Evolutionary conservation across 129 eudicot genomes (phyloP).

Genomic region (Centella asiatica): DNA sequence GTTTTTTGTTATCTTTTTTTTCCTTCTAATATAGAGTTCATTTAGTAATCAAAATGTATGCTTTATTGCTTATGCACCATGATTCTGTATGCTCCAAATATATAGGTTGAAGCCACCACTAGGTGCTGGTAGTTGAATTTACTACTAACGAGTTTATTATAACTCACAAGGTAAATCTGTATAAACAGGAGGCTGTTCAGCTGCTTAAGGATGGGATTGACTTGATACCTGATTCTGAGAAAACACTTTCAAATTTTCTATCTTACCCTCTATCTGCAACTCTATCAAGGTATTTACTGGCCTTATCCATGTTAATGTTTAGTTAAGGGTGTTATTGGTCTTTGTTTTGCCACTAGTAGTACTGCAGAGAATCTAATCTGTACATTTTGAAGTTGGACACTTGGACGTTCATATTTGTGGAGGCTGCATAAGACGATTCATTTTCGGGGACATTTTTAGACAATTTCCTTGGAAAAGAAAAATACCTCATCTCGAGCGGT

Average conservation of each 20-base stretch:
- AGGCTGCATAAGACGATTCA: too few relatives aligned
- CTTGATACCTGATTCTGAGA: conserved; percentile 70
- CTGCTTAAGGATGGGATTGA: conserved; percentile 84
- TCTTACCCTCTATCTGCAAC: conserved; percentile 72
- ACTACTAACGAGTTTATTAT: not conserved
- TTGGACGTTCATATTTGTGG: too few relatives aligned
- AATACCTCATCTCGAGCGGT: too few relatives aligned
- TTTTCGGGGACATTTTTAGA: too few relatives aligned
- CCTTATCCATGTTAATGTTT: not conserved
- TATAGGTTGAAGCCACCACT: not conserved
- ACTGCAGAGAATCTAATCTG: not conserved
- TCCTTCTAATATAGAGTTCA: not conserved
- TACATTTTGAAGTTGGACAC: too few relatives aligned
- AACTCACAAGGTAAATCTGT: conserved; percentile 1
- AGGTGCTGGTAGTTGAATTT: not conserved
- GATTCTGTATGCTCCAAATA: not conserved
- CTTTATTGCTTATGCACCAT: not conserved
- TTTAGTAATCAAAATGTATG: not conserved
- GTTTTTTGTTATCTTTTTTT: not conserved
- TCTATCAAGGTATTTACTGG: conserved; percentile 56
- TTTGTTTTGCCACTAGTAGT: not conserved
- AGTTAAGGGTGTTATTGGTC: not conserved
- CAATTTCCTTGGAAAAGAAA: not conserved
- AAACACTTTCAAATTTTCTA: conserved; percentile 49
- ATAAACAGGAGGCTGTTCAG: conserved; percentile 63